These are phyloP conservation scores for Geotrichum carabidarum DNA, from an alignment of 1,139 yeast genomes.

Conservation along the genomic window DNA sequence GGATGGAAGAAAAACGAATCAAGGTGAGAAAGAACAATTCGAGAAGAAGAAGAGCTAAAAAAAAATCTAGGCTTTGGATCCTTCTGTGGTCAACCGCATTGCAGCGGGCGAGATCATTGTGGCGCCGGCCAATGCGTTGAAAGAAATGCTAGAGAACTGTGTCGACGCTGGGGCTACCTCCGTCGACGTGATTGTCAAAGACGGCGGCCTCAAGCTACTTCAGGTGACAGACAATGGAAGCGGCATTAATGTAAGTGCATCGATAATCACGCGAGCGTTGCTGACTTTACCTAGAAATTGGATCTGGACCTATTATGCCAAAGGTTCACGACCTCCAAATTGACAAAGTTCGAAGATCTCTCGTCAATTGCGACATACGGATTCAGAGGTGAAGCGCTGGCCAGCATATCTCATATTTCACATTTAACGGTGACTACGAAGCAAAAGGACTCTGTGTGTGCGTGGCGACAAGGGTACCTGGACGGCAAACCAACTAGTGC, in stretches of 20 bases:
- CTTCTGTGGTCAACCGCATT: constrained; percentile 73
- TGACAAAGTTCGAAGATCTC: constrained; percentile 50
- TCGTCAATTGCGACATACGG: constrained; percentile 56
- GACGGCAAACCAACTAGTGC: constrained; percentile 53
- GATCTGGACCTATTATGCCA: constrained; percentile 61
- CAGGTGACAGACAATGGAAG: constrained; percentile 71
- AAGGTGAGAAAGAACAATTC: constrained; percentile 7
- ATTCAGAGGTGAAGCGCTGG: constrained; percentile 77
- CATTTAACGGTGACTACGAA: constrained; percentile 73
- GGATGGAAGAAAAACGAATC: constrained; percentile 9
- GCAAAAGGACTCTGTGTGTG: constrained; percentile 55
- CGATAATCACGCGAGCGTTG: background rate
- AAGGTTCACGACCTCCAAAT: constrained; percentile 69
- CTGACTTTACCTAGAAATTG: constrained; percentile 35
- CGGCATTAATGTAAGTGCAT: constrained; percentile 48
- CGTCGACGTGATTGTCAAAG: constrained; percentile 61
- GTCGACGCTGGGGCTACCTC: constrained; percentile 65
- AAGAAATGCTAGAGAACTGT: constrained; percentile 74
- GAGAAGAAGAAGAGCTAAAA: background rate
- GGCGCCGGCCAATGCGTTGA: constrained; percentile 82
- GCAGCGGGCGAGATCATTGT: constrained; percentile 98
- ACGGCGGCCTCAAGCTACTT: constrained; percentile 57
- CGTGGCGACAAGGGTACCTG: constrained; percentile 55
- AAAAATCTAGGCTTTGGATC: constrained; percentile 47
- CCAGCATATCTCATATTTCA: constrained; percentile 61